Conservation (phyloP, 192 early-diverging fungal genomes). For the Coemansia sp. region DNA sequence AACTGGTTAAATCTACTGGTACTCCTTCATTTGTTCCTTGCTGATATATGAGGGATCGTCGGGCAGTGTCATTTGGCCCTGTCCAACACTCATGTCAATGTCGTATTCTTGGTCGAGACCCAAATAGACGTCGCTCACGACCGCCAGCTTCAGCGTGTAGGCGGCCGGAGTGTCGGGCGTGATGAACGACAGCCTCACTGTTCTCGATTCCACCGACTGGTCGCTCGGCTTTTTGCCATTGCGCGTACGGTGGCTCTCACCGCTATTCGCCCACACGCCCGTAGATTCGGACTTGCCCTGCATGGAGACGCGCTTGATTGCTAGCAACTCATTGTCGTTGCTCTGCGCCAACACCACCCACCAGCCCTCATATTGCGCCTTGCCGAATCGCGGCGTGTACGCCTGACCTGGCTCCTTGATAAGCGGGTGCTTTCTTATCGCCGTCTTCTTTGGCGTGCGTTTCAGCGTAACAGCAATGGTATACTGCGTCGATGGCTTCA, state of each 20-base stretch:
- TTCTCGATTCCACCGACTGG: background rate
- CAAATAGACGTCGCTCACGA: conserved; percentile 76
- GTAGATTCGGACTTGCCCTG: conserved; percentile 30
- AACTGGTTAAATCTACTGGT: conserved; percentile 21
- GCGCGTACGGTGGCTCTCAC: background rate
- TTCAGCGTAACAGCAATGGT: conserved; percentile 42
- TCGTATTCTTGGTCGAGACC: conserved; percentile 62
- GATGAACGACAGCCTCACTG: conserved; percentile 52
- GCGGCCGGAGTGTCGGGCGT: conserved; percentile 59
- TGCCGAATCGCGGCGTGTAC: conserved; percentile 82
- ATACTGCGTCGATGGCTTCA: conserved; percentile 35
- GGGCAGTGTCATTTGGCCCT: conserved; percentile 16
- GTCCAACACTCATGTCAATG: conserved; percentile 35
- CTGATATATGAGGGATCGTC: conserved; percentile 15
- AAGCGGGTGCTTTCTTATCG: conserved; percentile 4
- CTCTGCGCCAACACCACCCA: conserved; percentile 78
- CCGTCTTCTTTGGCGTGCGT: conserved; percentile 18
- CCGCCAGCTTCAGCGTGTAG: conserved; percentile 50
- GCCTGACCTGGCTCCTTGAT: conserved; percentile 52
- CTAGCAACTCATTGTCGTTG: conserved; percentile 69
- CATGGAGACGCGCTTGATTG: conserved; percentile 72
- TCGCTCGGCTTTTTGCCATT: too few relatives aligned
- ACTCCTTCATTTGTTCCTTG: conserved; percentile 32
- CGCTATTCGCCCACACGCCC: conserved; percentile 6
- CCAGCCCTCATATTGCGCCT: conserved; percentile 91